Base-by-base conservation (phyloP, 2,329 filamentous ascomycete genomes). In the Penicillium nordicum region DNA sequence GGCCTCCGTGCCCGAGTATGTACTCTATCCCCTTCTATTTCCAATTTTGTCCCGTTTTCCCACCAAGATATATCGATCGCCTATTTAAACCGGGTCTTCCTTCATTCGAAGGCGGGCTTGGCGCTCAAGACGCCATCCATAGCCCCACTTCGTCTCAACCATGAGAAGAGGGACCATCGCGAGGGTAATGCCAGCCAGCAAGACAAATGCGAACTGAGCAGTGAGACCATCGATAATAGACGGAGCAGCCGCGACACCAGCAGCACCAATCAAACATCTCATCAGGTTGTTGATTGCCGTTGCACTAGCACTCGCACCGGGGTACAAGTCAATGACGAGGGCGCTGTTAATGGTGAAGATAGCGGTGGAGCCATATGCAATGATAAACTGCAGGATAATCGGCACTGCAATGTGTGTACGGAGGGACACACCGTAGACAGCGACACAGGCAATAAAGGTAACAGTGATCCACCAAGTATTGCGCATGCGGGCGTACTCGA, bases 381-480 rank as follows among this genome's bases (percentile, higher is more conserved):
- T 71, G 18, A 76, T 43, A 55, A 73, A 76, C 41, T 74, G 73
- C 30, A 77, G 61, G 12, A 76, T 65, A 25, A 77, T 62, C 1
- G 72, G 70, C 3, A 71, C 66, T 0, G 74, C 71, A 3, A 75
- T 57, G 25, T 72, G 67, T 0, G 68, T 61, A 1, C 42, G 32
- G 11, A 67, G 56, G 3, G 64, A 66, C 7, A 67, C 45, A 3
- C 66, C 67, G 45, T 79, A 77, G 21, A 66, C 49, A n/a, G 63
- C 71, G 0, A 71, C 71, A 21, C 67, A 64, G 3, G 70, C 52
- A 4, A 73, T 66, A 58, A 80, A 77, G 3, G 74, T 45, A 1
- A 64, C 60, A 8, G 70, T 69, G 55, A 78, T 70, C 71, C 73
- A 76, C 37, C 73, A 75, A 6, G 77, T 67, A 49, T 74, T 70